Conservation (phyloP, 169 alveolate species). For the Toxoplasma gondii region DNA sequence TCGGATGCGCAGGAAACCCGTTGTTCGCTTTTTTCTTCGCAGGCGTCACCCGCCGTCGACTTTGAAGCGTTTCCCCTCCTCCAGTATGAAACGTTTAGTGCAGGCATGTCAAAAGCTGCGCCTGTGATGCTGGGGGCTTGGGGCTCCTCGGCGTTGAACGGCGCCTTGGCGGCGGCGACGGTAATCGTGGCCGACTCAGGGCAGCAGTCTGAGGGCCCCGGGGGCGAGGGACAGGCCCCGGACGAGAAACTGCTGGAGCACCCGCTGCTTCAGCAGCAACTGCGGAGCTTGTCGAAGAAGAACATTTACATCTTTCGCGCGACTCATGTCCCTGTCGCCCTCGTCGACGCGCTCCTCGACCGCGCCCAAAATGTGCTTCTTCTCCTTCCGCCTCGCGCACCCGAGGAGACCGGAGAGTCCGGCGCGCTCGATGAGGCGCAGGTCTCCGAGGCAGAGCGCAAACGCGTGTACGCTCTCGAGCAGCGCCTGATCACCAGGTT, state of each 20-base stretch:
- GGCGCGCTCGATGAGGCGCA: neutral
- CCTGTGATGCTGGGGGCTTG: neutral
- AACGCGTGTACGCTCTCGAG: neutral
- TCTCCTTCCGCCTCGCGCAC: neutral
- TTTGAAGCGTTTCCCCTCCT: slow-evolving; percentile 2
- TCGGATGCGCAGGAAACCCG: no score
- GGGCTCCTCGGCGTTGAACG: slow-evolving; percentile 5
- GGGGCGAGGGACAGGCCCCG: no score
- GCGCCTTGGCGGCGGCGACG: neutral
- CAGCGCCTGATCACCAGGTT: neutral
- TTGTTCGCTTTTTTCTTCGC: neutral
- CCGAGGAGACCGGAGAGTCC: neutral
- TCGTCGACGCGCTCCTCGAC: neutral
- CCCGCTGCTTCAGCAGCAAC: neutral
- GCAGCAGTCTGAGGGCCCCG: neutral
- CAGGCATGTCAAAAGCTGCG: neutral
- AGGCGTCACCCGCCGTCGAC: neutral
- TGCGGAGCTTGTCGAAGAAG: neutral
- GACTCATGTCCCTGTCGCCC: neutral
- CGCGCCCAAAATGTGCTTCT: neutral
- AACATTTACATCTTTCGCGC: neutral
- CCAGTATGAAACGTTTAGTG: neutral
- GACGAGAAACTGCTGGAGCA: neutral
- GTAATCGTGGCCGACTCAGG: neutral
- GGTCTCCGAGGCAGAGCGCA: neutral